Conservation (phyloP, 2,329 filamentous ascomycete species). For the Claviceps fusiformis region DNA sequence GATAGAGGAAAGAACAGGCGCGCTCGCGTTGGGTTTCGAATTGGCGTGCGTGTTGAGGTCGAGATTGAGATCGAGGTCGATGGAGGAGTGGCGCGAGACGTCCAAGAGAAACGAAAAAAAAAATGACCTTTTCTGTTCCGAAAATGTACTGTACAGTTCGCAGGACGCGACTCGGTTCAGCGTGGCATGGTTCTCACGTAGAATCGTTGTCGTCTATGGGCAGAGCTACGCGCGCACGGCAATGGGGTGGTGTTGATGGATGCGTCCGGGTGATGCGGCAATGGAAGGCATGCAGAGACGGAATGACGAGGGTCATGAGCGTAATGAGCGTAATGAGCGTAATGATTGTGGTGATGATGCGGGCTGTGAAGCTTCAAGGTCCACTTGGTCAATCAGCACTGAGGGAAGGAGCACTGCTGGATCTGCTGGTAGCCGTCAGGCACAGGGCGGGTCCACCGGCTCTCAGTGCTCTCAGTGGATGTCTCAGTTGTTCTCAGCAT, state of each 20-base stretch:
- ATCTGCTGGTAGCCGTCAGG: too few relatives aligned
- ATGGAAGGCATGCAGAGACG: background rate
- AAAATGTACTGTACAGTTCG: background rate
- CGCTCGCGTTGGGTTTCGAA: background rate
- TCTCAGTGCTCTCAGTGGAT: too few relatives aligned
- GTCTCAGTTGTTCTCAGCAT: too few relatives aligned
- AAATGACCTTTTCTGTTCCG: background rate
- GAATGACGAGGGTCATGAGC: background rate
- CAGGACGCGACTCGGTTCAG: constrained; percentile 7
- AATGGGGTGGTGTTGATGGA: background rate
- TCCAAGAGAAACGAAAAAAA: background rate
- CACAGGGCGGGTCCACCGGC: too few relatives aligned
- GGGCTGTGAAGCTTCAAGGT: background rate
- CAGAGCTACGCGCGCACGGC: background rate
- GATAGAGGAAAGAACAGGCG: too few relatives aligned
- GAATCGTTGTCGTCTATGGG: background rate
- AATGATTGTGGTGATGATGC: too few relatives aligned
- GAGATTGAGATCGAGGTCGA: background rate
- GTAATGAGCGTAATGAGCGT: too few relatives aligned
- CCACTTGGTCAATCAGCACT: too few relatives aligned
- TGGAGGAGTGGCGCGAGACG: constrained; percentile 1
- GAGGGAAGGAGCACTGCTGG: too few relatives aligned
- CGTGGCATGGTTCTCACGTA: constrained; percentile 7
- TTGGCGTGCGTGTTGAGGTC: background rate
- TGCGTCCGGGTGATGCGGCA: background rate